Base-by-base conservation (phyloP, 495 filamentous ascomycete genomes). In the Podospora australis region DNA sequence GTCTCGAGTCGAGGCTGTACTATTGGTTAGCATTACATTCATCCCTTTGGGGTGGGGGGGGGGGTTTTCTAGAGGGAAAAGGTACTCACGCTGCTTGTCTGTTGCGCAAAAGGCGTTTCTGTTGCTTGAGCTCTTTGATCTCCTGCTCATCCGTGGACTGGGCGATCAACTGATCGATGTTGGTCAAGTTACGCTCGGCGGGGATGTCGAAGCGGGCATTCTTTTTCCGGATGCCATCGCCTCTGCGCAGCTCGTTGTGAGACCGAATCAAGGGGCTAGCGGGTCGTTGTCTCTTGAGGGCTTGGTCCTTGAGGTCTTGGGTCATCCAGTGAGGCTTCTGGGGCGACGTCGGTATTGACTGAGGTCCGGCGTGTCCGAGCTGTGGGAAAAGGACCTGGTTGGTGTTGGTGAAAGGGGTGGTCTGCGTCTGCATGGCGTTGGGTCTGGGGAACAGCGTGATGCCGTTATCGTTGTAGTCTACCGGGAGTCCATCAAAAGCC, bases 121-220 rank as follows among this genome's bases (percentile, higher is more conserved):
- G 94, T 59, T 96, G 90, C 79, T 97, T 97, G 58, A 97, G 75
- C 68, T 97, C 90, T 75, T 96, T 97, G 70, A 95, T 86, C 72
- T 92, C 86, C 50, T 94, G 86, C 55, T 97, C 92, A 57, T 97
- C 88, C 40, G 72, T 85, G 16, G 89, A 90, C 66, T 87, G 80
- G 25, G 82, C 78, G 70, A 99, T 96, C 58, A 97, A 71, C 44
- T 86, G 79, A 66, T 99, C 92, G 71, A 99, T 97, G 67, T 95
- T 97, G 72, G 78, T 82, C 52, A 97, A 78, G 55, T 87, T 97
- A 35, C 90, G 80, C 70, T 96, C 94, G 9, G 87, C 82, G 4
- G 92, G 92, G 52, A 99, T 97, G 62, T 97, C 92, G 68, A 99
- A 96, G 39, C 94, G 84, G 56, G 91, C 91, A 59, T 99, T 99